Evolutionary conservation across 2,329 filamentous ascomycete genomes (phyloP), one percentile per base, ranked within the genome.

Genomic region (Alternaria infectoria): DNA sequence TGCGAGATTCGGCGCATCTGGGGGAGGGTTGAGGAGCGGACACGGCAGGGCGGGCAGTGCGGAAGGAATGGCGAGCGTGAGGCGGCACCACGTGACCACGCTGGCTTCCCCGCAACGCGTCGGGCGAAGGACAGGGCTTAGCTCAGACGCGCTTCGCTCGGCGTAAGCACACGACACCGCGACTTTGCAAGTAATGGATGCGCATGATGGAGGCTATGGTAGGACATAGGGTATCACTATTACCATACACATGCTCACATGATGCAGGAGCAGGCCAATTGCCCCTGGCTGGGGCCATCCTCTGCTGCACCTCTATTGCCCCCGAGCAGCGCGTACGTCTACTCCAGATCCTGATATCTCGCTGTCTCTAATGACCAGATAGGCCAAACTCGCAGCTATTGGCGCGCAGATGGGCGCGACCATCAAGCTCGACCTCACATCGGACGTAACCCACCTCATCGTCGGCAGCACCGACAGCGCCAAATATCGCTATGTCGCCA

Each of bases 401-500:
- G 91, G 92, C 17, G 81, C 85, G 67, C 89, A 97, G 76, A 93
- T 99, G 84, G 96, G 96, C 68, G 96, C 94, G 54, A 81, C 87
- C 64, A 92, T 97, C 85, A 93, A 92, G 73, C 91, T 93, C 79
- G 94, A 99, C 79, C 88, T 99, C 47, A 98, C 94, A n/a, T 92
- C 92, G 60, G 93, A 97, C 79, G 93, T 97, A 51, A 98, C 96
- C 6, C 96, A 99, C 82, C 89, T 99, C 50, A 87, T 99, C 67
- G 93, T 97, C 65, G 96, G 94, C 78, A 90, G 92, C 73, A 91
- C 93, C 74, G 88, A 95, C 77, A 98, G 95, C 1, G 89, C 91
- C 54, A 99, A 99, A 80, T 99, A 99, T 81, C 91, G 90, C 79
- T 97, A 97, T 84, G 95, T 98, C 74, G 96, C 95, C 57, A 92